phyloP scores from a whole-genome alignment of 2,329 filamentous ascomycete species.

The Xylariaceae sp. region DNA sequence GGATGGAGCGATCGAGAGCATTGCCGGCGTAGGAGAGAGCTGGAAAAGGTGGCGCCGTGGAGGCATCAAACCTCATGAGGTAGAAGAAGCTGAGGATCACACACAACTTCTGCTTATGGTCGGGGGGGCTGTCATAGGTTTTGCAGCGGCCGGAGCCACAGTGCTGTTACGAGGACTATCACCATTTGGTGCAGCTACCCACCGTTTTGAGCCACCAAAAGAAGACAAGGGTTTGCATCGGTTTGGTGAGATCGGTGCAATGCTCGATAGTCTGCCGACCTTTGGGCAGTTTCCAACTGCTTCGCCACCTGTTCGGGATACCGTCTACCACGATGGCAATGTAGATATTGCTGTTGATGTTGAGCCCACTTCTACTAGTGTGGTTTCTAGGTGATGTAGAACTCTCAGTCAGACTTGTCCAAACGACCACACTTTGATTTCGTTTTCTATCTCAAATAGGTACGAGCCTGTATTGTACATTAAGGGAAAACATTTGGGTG shows the following conservation, averaged over 20 bases:
- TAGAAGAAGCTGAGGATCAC: slow-evolving; percentile 33
- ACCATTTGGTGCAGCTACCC: slow-evolving; percentile 52
- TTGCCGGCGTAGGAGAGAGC: slow-evolving; percentile 40
- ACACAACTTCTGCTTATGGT: slow-evolving; percentile 43
- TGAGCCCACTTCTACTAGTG: background rate
- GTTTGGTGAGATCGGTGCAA: slow-evolving; percentile 55
- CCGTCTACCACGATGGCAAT: slow-evolving; percentile 15
- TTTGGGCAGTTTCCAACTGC: slow-evolving; percentile 25
- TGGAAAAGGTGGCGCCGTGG: slow-evolving; percentile 45
- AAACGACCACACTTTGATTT: no score
- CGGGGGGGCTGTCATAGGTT: slow-evolving; percentile 44
- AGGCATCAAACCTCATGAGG: slow-evolving; percentile 36
- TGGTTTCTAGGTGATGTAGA: background rate
- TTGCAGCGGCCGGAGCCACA: slow-evolving; percentile 44
- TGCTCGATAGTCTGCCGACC: slow-evolving; percentile 44
- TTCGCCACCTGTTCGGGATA: slow-evolving; percentile 16
- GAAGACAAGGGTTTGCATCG: slow-evolving; percentile 43
- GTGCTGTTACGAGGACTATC: slow-evolving; percentile 49
- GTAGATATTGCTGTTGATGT: slow-evolving; percentile 22
- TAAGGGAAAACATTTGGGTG: no score
- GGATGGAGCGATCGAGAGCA: slow-evolving; percentile 41
- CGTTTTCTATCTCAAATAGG: no score
- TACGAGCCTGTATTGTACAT: background rate
- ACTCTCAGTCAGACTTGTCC: background rate
- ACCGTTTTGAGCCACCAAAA: slow-evolving; percentile 49